phyloP scores from a whole-genome alignment of 2,329 filamentous ascomycete species.

The Hypomyces rosellus region DNA sequence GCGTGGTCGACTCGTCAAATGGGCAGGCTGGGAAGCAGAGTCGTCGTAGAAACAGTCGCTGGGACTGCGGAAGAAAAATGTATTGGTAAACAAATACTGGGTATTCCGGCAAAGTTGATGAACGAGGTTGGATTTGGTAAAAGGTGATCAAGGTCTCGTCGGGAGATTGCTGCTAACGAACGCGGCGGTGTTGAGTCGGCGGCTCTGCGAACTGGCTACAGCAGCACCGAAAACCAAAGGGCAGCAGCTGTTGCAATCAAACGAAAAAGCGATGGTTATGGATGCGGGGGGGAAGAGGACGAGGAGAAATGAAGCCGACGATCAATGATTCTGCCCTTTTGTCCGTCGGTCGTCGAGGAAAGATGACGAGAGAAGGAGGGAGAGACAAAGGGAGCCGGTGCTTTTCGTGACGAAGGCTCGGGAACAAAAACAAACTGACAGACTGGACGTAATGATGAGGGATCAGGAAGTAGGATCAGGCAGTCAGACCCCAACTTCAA shows the following conservation, averaged over 20 bases:
- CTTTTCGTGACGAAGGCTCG: neutral
- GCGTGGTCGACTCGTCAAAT: constrained; percentile 4
- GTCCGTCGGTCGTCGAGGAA: neutral
- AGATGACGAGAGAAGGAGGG: neutral
- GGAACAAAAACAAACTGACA: neutral
- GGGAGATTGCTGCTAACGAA: neutral
- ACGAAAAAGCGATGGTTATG: neutral
- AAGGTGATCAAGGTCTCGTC: neutral
- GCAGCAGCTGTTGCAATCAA: no score
- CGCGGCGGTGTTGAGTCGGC: constrained; percentile 10
- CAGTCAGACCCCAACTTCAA: constrained; percentile 10
- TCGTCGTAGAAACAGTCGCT: neutral
- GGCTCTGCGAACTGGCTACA: neutral
- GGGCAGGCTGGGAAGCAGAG: neutral
- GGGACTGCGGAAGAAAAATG: neutral
- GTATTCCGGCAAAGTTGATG: neutral
- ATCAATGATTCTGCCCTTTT: neutral
- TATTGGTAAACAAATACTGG: neutral
- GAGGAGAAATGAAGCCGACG: neutral
- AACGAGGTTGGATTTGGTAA: neutral
- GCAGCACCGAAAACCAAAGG: neutral
- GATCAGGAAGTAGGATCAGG: constrained; percentile 5
- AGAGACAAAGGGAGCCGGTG: neutral
- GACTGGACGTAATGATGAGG: constrained; percentile 11
- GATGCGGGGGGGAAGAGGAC: neutral